A percentile compares a stretch with the other conserved stretches of the same genome.
phyloP scores from a whole-genome alignment of 164 flowering plant genomes.

The Magnolia kwangsiensis region DNA sequence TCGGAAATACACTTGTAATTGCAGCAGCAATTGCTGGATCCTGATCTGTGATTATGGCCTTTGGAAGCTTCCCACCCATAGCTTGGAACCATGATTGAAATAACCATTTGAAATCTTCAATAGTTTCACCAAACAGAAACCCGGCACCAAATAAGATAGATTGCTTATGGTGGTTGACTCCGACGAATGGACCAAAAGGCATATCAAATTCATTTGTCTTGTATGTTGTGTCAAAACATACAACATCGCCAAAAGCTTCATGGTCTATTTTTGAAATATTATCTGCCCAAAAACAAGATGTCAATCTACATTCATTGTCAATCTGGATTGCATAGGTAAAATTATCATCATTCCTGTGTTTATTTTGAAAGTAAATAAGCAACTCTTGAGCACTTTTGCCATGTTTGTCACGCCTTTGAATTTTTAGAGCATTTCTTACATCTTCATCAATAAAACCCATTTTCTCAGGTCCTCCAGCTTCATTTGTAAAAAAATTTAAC shows the following conservation, averaged over 20 bases:
- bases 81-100: no score
- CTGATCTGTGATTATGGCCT: no score
- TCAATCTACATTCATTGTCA: neutral
- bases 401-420: neutral
- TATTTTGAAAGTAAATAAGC: neutral
- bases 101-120: no score
- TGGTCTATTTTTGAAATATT: neutral
- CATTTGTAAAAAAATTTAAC: neutral
- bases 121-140: no score
- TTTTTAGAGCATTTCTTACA: neutral
- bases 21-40: no score
- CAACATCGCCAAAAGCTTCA: neutral
- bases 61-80: no score
- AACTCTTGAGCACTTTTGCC: neutral
- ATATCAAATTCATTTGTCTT: neutral
- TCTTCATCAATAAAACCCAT: neutral
- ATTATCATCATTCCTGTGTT: neutral
- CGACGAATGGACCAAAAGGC: neutral
- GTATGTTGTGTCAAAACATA: neutral
- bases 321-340: neutral
- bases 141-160: neutral
- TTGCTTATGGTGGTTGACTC: neutral
- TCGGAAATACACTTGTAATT: neutral
- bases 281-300: neutral
- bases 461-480: neutral